Base-by-base conservation (phyloP, 495 filamentous ascomycete species). In the Corynascus novoguineensis region DNA sequence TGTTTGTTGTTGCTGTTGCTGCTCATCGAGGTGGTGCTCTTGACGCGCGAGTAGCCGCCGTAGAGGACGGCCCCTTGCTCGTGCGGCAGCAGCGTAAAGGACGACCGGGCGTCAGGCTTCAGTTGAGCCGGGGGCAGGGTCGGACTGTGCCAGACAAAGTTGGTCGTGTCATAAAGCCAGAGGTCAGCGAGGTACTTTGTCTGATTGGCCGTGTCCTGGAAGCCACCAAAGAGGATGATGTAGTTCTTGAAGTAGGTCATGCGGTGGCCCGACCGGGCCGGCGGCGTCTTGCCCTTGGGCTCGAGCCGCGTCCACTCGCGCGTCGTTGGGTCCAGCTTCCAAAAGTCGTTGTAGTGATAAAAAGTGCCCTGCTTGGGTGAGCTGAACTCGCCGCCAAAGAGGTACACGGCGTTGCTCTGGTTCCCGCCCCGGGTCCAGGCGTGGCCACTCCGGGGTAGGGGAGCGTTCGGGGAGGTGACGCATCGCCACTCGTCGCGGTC, bases 321-420 rank as follows among this genome's bases (percentile, higher is more conserved):
- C 0, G 84, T 81, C 6, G 80, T 76, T 0, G 90, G 83, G 50
- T 96, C 90, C 34, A 97, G 83, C 29, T 88, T 80, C 93, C 93
- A 98, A 68, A 97, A 97, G 67, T 97, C 93, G 69, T 96, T 95
- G 74, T 98, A 98, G 64, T 98, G 93, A 67, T 98, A 97, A 68
- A 98, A 98, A 1, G 92, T 98, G 4, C 93, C 93, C 69, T 98
- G 93, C 65, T 97, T 98, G 1, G 93, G 93, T 45, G 67, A 73
- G 55, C 68, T 71, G 59, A 82, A 81, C 59, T 82, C 76, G 63
- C 92, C 93, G 63, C 93, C 93, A 63, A 97, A 97, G 15, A 98
- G 71, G 71, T 92, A 98, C 40, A 97, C 78, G 22, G 86, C 86
- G n/a, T 86, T 84, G 53, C 72, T 74, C 29, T 85, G 81, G 69